Percentiles rank a stretch among this genome's conserved stretches.
Conservation (phyloP, 768 basidiomycete species). For the Rubroboletus satanas region DNA sequence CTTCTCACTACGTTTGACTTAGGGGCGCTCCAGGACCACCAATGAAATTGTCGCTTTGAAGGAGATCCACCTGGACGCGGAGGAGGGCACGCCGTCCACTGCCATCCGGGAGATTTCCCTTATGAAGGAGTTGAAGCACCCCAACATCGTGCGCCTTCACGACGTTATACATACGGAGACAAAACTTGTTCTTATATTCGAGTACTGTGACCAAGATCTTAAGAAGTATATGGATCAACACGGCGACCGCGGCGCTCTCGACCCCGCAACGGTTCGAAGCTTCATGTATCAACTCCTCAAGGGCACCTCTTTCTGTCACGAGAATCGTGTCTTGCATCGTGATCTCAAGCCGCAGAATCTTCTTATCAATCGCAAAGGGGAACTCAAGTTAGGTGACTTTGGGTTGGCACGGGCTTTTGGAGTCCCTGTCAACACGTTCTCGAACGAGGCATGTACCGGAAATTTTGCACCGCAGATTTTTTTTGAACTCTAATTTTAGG, state of each 20-base stretch:
- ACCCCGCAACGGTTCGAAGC: slow-evolving; percentile 81
- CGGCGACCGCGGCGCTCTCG: slow-evolving; percentile 92
- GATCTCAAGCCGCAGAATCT: slow-evolving; percentile 99
- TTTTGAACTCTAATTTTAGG: slow-evolving; percentile 44
- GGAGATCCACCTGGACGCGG: slow-evolving; percentile 98
- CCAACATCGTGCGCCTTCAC: slow-evolving; percentile 96
- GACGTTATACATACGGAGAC: slow-evolving; percentile 99
- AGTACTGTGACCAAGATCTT: slow-evolving; percentile 96
- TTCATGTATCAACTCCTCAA: slow-evolving; percentile 98
- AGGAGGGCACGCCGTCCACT: slow-evolving; percentile 97
- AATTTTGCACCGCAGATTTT: neutral
- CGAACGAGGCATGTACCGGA: slow-evolving; percentile 68
- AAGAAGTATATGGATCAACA: slow-evolving; percentile 99
- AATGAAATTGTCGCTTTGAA: slow-evolving; percentile 98
- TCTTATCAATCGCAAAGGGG: slow-evolving; percentile 94
- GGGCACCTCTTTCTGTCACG: slow-evolving; percentile 97
- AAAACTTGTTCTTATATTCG: slow-evolving; percentile 96
- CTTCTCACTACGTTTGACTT: slow-evolving; percentile 1
- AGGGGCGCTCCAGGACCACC: slow-evolving; percentile 96
- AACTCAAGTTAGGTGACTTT: slow-evolving; percentile 96
- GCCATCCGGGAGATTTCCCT: slow-evolving; percentile 98
- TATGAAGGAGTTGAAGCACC: slow-evolving; percentile 99
- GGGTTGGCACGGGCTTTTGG: slow-evolving; percentile 96
- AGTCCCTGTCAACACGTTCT: slow-evolving; percentile 98
- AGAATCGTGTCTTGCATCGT: slow-evolving; percentile 95